Conservation (phyloP, 192 early-diverging fungal species). For the Coemansia sp. region DNA sequence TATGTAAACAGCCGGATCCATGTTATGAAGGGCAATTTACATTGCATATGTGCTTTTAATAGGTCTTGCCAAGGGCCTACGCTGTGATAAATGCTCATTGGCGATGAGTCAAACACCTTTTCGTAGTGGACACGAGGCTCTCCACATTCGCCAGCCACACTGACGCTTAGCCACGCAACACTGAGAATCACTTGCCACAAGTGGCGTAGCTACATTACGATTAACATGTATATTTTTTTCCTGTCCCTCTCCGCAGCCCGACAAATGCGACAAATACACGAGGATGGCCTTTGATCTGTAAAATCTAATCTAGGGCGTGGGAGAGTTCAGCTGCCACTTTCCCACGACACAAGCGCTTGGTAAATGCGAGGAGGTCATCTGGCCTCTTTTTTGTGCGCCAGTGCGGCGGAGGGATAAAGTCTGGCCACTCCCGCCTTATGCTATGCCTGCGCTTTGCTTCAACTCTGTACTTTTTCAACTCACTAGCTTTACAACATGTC, state of each 20-base stretch:
- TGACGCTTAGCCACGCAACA: background rate
- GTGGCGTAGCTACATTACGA: background rate
- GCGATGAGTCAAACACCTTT: background rate
- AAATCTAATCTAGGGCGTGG: background rate
- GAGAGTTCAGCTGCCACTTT: background rate
- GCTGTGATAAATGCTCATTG: background rate
- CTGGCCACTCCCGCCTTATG: background rate
- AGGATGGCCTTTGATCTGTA: background rate
- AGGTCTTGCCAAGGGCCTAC: background rate
- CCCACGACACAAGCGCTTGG: background rate
- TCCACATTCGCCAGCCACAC: background rate
- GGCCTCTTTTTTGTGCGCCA: background rate
- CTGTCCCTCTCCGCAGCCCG: background rate
- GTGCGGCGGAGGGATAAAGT: background rate
- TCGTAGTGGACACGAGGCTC: background rate
- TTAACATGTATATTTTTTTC: background rate
- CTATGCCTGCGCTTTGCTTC: background rate
- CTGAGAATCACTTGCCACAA: conserved; percentile 2
- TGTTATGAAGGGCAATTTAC: background rate
- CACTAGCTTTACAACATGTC: background rate
- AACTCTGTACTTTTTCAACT: background rate
- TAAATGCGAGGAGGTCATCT: background rate
- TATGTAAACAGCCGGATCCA: background rate
- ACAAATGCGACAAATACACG: background rate
- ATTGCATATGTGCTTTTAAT: background rate